phyloP scores from a whole-genome alignment of 768 basidiomycete species.

The Lyophyllum semitale region DNA sequence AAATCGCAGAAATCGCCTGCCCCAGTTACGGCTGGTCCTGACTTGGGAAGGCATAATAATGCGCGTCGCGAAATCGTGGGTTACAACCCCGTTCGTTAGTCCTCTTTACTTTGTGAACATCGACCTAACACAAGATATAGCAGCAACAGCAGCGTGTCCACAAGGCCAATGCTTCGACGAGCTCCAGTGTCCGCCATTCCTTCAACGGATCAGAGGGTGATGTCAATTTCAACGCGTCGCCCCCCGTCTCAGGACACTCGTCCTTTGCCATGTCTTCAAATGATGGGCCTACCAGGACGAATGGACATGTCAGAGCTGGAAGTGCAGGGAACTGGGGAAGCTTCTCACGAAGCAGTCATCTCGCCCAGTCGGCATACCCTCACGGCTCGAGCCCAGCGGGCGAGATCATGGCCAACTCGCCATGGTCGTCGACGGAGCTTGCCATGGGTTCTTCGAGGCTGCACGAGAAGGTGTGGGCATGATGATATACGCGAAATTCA shows the following conservation, averaged over 20 bases:
- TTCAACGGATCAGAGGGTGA: slow-evolving; percentile 74
- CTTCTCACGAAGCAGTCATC: slow-evolving; percentile 55
- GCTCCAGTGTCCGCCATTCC: slow-evolving; percentile 67
- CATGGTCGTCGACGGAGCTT: slow-evolving; percentile 61
- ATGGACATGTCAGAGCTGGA: slow-evolving; percentile 74
- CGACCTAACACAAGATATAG: slow-evolving; percentile 5
- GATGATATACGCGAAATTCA: slow-evolving; percentile 18
- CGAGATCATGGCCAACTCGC: slow-evolving; percentile 55
- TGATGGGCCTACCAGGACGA: slow-evolving; percentile 48
- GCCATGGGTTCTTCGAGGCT: slow-evolving; percentile 51
- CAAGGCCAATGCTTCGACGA: slow-evolving; percentile 45
- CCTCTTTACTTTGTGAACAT: neutral
- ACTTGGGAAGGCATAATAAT: slow-evolving; percentile 76
- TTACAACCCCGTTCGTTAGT: slow-evolving; percentile 58
- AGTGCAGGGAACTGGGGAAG: slow-evolving; percentile 82
- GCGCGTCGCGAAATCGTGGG: slow-evolving; percentile 75
- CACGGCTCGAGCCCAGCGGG: slow-evolving; percentile 59
- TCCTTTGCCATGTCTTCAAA: slow-evolving; percentile 45
- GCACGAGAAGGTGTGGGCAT: slow-evolving; percentile 64
- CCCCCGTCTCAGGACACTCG: slow-evolving; percentile 50
- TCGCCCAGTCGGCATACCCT: slow-evolving; percentile 51
- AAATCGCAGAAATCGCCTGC: slow-evolving; percentile 68
- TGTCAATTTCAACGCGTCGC: slow-evolving; percentile 57
- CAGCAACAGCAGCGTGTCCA: slow-evolving; percentile 42
- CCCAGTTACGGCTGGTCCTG: slow-evolving; percentile 84